Conservation (phyloP, 169 alveolate genomes). For the Plasmodium coatneyi region DNA sequence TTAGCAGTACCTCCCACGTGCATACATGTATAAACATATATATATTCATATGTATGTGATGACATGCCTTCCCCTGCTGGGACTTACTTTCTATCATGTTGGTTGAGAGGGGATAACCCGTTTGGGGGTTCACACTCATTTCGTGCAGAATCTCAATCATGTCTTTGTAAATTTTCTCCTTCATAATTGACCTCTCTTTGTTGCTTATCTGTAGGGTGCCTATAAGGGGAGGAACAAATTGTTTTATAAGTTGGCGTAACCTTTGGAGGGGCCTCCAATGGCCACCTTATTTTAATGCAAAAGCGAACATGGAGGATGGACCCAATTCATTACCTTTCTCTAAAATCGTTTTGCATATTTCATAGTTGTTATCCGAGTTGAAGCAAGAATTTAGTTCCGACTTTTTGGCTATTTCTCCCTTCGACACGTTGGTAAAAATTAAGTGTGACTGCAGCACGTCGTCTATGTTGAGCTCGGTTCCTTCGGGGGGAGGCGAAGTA, state of each 20-base stretch:
- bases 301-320: neutral
- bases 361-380: slow-evolving; percentile 88
- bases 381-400: slow-evolving; percentile 92
- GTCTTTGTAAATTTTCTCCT: slow-evolving; percentile 87
- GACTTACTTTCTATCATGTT: slow-evolving; percentile 87
- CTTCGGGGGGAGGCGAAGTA: slow-evolving; percentile 61
- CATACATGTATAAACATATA: neutral
- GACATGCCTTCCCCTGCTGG: neutral
- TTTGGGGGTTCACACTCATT: slow-evolving; percentile 88
- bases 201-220: slow-evolving; percentile 91
- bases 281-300: neutral
- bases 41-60: neutral
- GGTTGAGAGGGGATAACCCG: slow-evolving; percentile 90
- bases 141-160: slow-evolving; percentile 85
- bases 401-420: slow-evolving; percentile 94
- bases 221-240: neutral
- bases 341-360: slow-evolving; percentile 92
- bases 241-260: neutral
- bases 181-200: slow-evolving; percentile 88
- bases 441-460: slow-evolving; percentile 94
- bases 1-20: neutral
- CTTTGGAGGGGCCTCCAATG: slow-evolving; percentile 69
- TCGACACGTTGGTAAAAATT: slow-evolving; percentile 94
- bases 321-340: slow-evolving; percentile 89
- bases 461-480: slow-evolving; percentile 92